phyloP scores from a whole-genome alignment of 1,284 basidiomycete genomes.

The Naganishia liquefaciens region DNA sequence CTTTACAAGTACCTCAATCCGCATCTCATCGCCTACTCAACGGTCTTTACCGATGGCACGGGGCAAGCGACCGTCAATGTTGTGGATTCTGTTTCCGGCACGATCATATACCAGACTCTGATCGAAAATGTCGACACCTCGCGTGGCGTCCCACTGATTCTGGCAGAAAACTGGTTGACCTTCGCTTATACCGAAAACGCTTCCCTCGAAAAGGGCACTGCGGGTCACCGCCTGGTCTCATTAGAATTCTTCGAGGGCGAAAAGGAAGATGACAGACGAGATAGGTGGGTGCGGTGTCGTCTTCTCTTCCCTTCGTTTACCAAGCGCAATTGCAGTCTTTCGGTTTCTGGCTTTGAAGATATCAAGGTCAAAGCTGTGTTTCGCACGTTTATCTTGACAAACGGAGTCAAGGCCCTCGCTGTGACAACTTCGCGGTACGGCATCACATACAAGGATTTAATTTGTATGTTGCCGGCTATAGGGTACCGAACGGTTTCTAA shows the following conservation, averaged over 20 bases:
- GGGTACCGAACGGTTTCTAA: background rate
- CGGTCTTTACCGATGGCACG: conserved; percentile 52
- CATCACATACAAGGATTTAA: conserved; percentile 80
- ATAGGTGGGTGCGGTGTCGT: conserved; percentile 60
- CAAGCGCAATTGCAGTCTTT: conserved; percentile 59
- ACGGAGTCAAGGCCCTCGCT: conserved; percentile 67
- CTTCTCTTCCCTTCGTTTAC: background rate
- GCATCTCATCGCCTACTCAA: conserved; percentile 69
- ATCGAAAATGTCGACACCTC: conserved; percentile 48
- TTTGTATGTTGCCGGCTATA: conserved; percentile 61
- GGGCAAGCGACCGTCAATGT: conserved; percentile 65
- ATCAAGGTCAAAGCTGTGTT: conserved; percentile 62
- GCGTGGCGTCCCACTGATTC: conserved; percentile 62
- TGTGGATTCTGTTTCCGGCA: conserved; percentile 76
- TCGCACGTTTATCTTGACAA: conserved; percentile 71
- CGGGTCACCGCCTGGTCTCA: conserved; percentile 69
- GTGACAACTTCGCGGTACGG: conserved; percentile 83
- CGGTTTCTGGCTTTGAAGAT: conserved; percentile 67
- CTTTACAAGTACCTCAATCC: conserved; percentile 95
- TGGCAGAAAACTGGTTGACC: conserved; percentile 92
- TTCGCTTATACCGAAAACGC: conserved; percentile 62
- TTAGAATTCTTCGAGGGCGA: conserved; percentile 84
- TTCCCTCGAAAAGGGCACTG: conserved; percentile 58
- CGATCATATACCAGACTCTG: conserved; percentile 65
- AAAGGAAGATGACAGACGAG: conserved; percentile 64